Base-by-base conservation (phyloP, 192 early-diverging fungal genomes). In the Lobosporangium transversale region DNA sequence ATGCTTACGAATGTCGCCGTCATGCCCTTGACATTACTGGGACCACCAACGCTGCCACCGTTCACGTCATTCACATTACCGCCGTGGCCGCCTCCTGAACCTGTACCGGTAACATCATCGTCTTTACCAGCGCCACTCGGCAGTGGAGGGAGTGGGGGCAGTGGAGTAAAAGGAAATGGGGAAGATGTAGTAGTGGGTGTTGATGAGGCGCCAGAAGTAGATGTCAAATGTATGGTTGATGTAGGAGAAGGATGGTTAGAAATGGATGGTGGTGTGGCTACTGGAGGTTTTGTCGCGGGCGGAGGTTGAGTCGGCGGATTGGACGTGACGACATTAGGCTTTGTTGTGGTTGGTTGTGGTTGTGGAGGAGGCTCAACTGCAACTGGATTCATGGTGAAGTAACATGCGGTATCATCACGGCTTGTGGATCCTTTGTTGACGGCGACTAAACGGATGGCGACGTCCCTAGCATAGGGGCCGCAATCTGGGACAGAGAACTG, bases 371-470 rank as follows among this genome's bases (percentile, higher is more conserved):
- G 37, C 14, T 26, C 8, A 17, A 53, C 49, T 8, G 40, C 55
- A 3, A 20, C 33, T 7, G 47, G 50, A 10, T 61, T 57, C 65
- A 76, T 67, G 31, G 32, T 35, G 24, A 76, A 76, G 45, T 76
- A 57, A 31, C 73, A 76, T 10, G 63, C 53, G 27, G 30, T 54
- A 31, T 42, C 43, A 23, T 53, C 23, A 2, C 5, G 43, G 36
- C 1, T 27, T 12, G 50, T 20, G 11, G n/a, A n/a, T 6, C 56
- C 30, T 14, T 47, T 40, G 0, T 47, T 33, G 0, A 18, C 15
- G 0, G 73, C 73, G 1, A 76, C 58, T 27, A 76, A 51, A 12
- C 73, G 73, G 30, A 76, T 57, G 5, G 73, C 73, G 2, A 67
- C 50, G 44, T 76, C 40, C 29, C 51, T 44, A 2, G 45, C 73